Conservation (phyloP, 768 basidiomycete genomes). For the Flagelloscypha sp. region DNA sequence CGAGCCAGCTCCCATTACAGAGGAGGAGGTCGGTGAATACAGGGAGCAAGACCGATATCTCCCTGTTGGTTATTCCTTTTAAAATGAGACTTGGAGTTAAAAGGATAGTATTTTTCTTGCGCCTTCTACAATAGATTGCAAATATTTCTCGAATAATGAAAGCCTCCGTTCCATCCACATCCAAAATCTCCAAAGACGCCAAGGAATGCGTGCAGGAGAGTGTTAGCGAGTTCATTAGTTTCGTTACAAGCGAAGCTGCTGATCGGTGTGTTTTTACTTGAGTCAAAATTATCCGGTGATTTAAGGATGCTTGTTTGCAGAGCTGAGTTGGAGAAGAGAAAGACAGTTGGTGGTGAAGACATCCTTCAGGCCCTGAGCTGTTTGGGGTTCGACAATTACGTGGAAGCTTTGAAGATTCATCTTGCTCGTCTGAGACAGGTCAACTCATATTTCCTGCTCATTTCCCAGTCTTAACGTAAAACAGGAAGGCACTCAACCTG, state of each 20-base stretch:
- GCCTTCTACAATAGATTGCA: slow-evolving; percentile 92
- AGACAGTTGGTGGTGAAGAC: slow-evolving; percentile 97
- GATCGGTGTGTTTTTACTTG: too few species aligned
- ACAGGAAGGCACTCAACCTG: too few species aligned
- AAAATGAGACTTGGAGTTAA: neutral
- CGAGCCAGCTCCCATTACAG: slow-evolving; percentile 70
- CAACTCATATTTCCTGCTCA: slow-evolving; percentile 6
- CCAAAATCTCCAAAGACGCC: slow-evolving; percentile 96
- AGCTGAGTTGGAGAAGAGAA: slow-evolving; percentile 91
- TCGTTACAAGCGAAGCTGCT: slow-evolving; percentile 95
- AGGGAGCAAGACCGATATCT: slow-evolving; percentile 92
- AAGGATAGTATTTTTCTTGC: too few species aligned
- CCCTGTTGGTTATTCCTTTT: slow-evolving; percentile 50
- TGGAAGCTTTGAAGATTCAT: slow-evolving; percentile 87
- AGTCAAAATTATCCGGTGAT: too few species aligned
- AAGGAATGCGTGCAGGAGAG: slow-evolving; percentile 99
- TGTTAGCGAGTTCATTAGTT: slow-evolving; percentile 95
- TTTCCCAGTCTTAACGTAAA: too few species aligned
- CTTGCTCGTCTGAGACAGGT: slow-evolving; percentile 85
- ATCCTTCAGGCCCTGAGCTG: slow-evolving; percentile 90
- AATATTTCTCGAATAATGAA: slow-evolving; percentile 99
- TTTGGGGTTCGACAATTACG: slow-evolving; percentile 92
- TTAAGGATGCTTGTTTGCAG: too few species aligned
- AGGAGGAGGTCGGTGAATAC: slow-evolving; percentile 90
- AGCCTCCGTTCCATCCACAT: slow-evolving; percentile 74